Evolutionary conservation across 2,329 filamentous ascomycete species (phyloP).

Genomic region (Fusarium globosum): DNA sequence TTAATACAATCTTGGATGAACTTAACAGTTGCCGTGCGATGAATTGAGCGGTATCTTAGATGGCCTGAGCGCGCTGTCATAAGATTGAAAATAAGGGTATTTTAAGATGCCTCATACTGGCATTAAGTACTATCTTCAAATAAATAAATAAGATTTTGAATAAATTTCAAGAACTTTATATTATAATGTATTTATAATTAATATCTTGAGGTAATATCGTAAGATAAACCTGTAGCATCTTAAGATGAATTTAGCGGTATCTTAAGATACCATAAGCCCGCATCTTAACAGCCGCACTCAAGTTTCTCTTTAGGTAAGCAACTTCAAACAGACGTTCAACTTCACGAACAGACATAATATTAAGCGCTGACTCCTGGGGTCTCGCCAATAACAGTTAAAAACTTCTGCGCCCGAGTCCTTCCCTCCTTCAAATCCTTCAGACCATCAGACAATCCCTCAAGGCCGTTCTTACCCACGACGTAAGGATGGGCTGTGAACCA

Average conservation of each 20-base stretch:
- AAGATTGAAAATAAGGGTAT: neutral
- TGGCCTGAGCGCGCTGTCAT: neutral
- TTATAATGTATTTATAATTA: no score
- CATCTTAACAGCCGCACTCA: rapidly evolving
- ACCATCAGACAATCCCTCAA: neutral
- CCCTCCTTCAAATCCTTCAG: neutral
- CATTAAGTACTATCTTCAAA: no score
- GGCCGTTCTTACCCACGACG: neutral
- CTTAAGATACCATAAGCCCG: neutral
- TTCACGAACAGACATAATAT: neutral
- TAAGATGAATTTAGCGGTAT: neutral
- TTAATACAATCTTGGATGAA: rapidly evolving
- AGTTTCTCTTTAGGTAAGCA: rapidly evolving
- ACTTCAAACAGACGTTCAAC: rapidly evolving
- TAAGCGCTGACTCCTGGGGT: neutral
- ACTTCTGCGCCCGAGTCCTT: neutral
- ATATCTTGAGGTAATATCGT: no score
- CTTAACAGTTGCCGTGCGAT: rapidly evolving
- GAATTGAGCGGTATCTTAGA: neutral
- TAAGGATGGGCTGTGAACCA: slow-evolving; percentile 32
- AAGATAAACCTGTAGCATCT: no score
- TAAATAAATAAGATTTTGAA: no score
- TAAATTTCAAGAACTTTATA: no score
- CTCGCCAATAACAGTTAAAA: neutral
- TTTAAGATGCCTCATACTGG: no score